Evolutionary conservation across 805 yeast species (phyloP).

Genomic region (Hanseniaspora clermontiae): DNA sequence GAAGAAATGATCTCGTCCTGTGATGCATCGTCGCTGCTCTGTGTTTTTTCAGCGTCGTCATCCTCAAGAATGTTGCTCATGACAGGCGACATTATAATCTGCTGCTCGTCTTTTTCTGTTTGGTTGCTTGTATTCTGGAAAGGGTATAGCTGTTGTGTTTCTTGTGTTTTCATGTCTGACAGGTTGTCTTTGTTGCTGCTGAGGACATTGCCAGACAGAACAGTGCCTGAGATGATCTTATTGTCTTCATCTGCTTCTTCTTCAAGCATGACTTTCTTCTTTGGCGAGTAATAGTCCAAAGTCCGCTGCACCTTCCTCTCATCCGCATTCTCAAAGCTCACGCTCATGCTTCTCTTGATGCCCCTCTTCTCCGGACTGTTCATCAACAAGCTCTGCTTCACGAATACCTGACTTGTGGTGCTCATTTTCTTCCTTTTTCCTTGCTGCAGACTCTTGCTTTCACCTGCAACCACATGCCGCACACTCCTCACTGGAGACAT

Average conservation of each 20-base stretch:
- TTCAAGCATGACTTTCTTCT: not conserved
- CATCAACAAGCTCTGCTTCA: not conserved
- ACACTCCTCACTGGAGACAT: not conserved
- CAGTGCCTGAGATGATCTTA: not conserved
- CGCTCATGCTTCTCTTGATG: not conserved
- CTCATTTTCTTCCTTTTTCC: not conserved
- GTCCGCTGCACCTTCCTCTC: conserved; percentile 1
- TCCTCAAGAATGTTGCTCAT: not conserved
- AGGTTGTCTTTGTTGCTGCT: not conserved
- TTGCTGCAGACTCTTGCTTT: not conserved
- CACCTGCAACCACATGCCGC: not conserved
- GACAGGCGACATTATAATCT: conserved; percentile 10
- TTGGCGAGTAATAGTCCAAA: conserved; percentile 7
- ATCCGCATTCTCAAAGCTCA: not conserved
- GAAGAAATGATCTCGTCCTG: not conserved
- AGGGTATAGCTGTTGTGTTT: not conserved
- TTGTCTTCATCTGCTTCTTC: not conserved
- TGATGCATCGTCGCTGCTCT: not conserved
- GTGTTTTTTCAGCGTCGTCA: not conserved
- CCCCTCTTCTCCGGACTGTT: not conserved
- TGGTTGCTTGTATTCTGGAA: not conserved
- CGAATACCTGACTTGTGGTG: not conserved
- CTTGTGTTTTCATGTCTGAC: not conserved
- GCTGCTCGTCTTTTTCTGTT: not conserved
- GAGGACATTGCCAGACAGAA: not conserved